Evolutionary conservation across 2,329 filamentous ascomycete species (phyloP).

Genomic region (Alternaria longipes): DNA sequence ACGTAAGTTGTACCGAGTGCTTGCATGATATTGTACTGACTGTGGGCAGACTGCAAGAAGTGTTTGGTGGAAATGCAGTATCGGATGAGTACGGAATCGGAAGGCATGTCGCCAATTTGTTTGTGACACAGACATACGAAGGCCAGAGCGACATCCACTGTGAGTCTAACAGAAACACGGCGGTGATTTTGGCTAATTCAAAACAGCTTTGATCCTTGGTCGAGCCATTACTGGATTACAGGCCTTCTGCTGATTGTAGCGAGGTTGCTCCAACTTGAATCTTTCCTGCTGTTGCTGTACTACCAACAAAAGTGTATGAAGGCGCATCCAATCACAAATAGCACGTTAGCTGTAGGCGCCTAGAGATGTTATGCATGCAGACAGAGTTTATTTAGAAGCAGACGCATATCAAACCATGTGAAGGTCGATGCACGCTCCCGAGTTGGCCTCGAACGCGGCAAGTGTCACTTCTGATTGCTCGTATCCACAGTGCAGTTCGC

Average conservation of each 20-base stretch:
- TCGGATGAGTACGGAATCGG: conserved; percentile 97
- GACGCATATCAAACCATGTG: conserved; percentile 28
- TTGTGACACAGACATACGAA: conserved; percentile 97
- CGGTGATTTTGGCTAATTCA: conserved; percentile 36
- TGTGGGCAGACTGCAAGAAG: conserved; percentile 76
- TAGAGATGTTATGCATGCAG: conserved; percentile 30
- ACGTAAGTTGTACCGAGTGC: conserved; percentile 54
- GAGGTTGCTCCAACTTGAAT: background rate
- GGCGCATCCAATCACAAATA: conserved; percentile 6
- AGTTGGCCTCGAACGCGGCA: conserved; percentile 26
- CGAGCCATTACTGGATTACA: conserved; percentile 72
- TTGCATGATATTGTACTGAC: conserved; percentile 18
- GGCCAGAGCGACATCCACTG: conserved; percentile 98
- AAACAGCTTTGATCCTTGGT: conserved; percentile 59
- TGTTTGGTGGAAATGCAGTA: conserved; percentile 98
- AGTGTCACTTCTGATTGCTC: conserved; percentile 32
- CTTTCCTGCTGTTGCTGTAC: conserved; percentile 14
- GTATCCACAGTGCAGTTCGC: conserved; percentile 17
- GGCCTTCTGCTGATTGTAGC: conserved; percentile 70
- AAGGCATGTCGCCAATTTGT: conserved; percentile 93
- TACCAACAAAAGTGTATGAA: conserved; percentile 11
- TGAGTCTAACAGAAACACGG: conserved; percentile 61
- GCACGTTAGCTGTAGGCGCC: conserved; percentile 15
- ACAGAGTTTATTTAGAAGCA: conserved; percentile 24
- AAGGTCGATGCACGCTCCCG: conserved; percentile 9